Evolutionary conservation across 2,329 filamentous ascomycete species (phyloP).

Genomic region (Dothistroma septosporum): DNA sequence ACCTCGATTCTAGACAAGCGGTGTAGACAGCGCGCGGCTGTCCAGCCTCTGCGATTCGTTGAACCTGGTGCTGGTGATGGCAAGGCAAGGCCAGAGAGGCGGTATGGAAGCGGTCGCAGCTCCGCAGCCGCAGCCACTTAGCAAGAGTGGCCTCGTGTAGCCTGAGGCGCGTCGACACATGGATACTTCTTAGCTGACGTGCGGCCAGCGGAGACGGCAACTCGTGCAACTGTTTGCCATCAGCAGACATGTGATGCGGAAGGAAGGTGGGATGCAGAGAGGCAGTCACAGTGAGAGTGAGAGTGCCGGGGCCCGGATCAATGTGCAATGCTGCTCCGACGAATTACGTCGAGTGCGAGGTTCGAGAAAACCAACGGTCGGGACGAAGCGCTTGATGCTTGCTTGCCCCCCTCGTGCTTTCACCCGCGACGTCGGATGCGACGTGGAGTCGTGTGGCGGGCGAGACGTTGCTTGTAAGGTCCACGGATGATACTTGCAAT

Average conservation of each 20-base stretch:
- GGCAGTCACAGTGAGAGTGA: neutral
- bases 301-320: neutral
- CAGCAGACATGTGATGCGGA: neutral
- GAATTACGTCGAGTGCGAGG: neutral
- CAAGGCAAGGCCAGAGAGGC: neutral
- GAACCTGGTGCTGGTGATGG: neutral
- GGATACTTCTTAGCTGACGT: no score
- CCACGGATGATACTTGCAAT: neutral
- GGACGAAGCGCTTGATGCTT: neutral
- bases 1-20: neutral
- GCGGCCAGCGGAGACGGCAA: neutral
- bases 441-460: neutral
- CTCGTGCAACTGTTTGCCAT: no score
- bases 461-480: neutral
- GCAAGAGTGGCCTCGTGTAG: neutral
- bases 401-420: neutral
- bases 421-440: neutral
- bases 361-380: no score
- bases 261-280: neutral
- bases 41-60: neutral
- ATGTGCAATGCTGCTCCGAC: neutral
- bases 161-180: neutral
- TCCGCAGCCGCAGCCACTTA: constrained; percentile 3
- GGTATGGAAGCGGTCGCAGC: neutral
- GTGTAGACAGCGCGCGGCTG: neutral